Evolutionary conservation across 331 rosid genomes (phyloP), one percentile per base, ranked within the genome.

Genomic region (Saraca asoca): DNA sequence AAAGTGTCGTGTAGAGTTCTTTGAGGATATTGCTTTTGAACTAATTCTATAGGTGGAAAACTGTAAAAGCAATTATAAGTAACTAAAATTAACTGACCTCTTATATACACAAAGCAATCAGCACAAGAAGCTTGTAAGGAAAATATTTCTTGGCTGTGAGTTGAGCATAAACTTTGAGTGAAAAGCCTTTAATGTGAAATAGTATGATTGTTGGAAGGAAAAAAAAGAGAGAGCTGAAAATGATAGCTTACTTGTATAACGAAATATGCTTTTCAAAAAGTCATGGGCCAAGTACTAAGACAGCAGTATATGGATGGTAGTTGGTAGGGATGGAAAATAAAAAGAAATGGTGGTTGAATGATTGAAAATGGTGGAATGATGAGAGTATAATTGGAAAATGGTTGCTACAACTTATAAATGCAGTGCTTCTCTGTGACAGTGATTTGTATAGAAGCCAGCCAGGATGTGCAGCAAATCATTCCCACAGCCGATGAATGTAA

Each of bases 231-330:
- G 54, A 12, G 12, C 29, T 1, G 69, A 78, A 69, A 71, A 44
- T 43, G 72, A 75, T 33, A 55, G 42, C 44, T 75, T 71, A n/a
- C 78, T 80, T 75, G 75, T 66, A 17, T 71, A 71, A 71, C 72
- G 51, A 80, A 55, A 61, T 66, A 71, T 80, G 71, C 62, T 61
- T 61, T 29, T 16, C 68, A 44, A n/a, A 42, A 57, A 48, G 42
- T 48, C 15, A 61, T 42, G 74, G 53, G n/a, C 53, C 44, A 65
- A 64, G 81, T 41, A 24, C 55, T 63, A 50, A 49, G 50, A 29
- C 56, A 16, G 12, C 24, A 5, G 13, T 51, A 54, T 59, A 50
- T 41, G 33, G 55, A 38, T 20, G 46, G 3, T 4, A 49, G 35
- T 42, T n/a, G n/a, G n/a, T n/a, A n/a, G n/a, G n/a, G n/a, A 13